Evolutionary conservation across 2,329 filamentous ascomycete genomes (phyloP).

Genomic region (Tolypocladium sp.): DNA sequence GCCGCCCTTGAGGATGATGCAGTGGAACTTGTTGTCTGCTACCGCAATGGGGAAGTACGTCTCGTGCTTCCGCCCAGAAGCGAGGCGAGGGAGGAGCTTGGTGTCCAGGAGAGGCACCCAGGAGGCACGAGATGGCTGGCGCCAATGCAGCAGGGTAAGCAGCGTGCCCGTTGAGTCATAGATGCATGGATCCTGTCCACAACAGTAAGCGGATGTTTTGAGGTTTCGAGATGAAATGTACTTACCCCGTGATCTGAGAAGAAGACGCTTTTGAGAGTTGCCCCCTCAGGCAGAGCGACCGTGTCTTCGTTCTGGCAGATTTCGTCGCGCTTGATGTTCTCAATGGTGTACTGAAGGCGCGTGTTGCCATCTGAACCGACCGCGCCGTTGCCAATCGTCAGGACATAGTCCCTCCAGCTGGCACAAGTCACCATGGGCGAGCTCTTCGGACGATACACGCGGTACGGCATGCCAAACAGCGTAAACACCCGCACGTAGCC

Average conservation of each 20-base stretch:
- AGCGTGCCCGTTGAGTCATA: conserved; percentile 90
- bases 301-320: conserved; percentile 92
- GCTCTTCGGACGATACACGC: conserved; percentile 87
- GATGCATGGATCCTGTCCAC: conserved; percentile 73
- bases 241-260: conserved; percentile 84
- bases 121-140: conserved; percentile 69
- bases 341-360: conserved; percentile 79
- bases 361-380: conserved; percentile 70
- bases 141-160: conserved; percentile 84
- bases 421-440: conserved; percentile 85
- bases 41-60: conserved; percentile 94
- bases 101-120: conserved; percentile 95
- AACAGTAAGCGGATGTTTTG: not conserved
- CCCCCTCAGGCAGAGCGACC: conserved; percentile 70
- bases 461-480: conserved; percentile 80
- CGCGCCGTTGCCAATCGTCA: conserved; percentile 89
- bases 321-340: conserved; percentile 89
- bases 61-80: conserved; percentile 78
- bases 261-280: conserved; percentile 72
- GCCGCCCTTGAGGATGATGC: conserved; percentile 95
- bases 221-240: not conserved
- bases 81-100: conserved; percentile 69
- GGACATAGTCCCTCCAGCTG: conserved; percentile 91
- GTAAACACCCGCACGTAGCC: conserved; percentile 92
- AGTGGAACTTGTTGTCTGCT: conserved; percentile 86